Base-by-base conservation (phyloP, 2,329 filamentous ascomycete genomes). In the Colletotrichum orbiculare region DNA sequence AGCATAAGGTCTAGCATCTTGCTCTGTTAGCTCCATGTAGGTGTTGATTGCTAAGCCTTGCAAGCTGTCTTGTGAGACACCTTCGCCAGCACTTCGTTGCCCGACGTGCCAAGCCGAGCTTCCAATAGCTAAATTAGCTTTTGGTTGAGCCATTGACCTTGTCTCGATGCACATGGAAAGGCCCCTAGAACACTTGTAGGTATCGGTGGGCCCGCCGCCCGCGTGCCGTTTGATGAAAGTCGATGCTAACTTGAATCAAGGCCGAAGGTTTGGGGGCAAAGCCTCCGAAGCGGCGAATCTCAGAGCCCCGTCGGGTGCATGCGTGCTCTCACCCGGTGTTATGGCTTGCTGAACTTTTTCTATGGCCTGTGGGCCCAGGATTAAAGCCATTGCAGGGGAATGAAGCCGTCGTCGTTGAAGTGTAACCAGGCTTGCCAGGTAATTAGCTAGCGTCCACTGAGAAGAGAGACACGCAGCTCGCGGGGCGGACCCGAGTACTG, bases 401-500 rank as follows among this genome's bases (percentile, higher is more conserved):
- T 48, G 43, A 54, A 60, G 39, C 52, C 41, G 15, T 54, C 54
- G 50, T 56, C 54, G 50, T 56, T 53, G 46, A n/a, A 61, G 57
- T 61, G 57, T 61, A 55, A 65, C 57, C 62, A 56, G 17, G 17
- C 17, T 17, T 17, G 17, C 17, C 17, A 17, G 46, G 25, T 25
- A 25, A 25, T 41, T 35, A 37, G 57, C 57, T 46, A 46, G 57
- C 46, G 35, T 55, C 47, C 49, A 12, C 13, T 15, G 49, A 25
- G 25, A 25, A 25, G 41, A 60, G 62, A 65, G 50, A 52, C 50
- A 65, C 52, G 50, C 57, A 42, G 62, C 56, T 34, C 49, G 38
- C 39, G 42, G 8, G 48, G 42, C 50, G 60, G 17, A 41, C 34
- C 55, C 38, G 49, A 13, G 7, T 43, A 4, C 45, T 43, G 49